phyloP scores from a whole-genome alignment of 108 stramenopile species.

The Schizochytrium sp. region DNA sequence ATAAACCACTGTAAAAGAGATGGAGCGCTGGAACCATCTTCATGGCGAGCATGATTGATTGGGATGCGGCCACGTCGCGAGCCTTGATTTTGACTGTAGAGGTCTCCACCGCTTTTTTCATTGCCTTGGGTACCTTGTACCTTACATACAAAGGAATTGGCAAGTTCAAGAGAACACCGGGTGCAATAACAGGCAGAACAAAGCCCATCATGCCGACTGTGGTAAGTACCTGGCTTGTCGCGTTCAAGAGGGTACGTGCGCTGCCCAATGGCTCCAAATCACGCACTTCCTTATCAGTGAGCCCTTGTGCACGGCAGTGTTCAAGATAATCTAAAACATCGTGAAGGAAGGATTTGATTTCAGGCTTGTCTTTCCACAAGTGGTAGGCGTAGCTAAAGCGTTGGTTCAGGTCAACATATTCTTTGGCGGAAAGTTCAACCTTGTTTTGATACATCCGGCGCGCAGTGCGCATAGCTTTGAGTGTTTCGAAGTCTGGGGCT shows the following conservation, averaged over 20 bases:
- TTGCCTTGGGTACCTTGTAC: background rate
- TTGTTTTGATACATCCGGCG: conserved; percentile 52
- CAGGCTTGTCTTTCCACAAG: background rate
- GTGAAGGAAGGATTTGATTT: background rate
- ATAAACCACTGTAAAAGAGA: background rate
- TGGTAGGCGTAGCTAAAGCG: conserved; percentile 12
- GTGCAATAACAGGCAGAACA: conserved; percentile 33
- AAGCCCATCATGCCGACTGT: background rate
- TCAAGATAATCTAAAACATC: conserved; percentile 25
- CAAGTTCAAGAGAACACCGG: conserved; percentile 7
- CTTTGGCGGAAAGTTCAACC: background rate
- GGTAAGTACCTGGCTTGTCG: background rate
- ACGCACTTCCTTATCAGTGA: conserved; percentile 10
- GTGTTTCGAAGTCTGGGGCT: conserved; percentile 5
- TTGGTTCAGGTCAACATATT: conserved; percentile 35
- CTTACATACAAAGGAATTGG: background rate
- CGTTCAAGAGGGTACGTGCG: background rate
- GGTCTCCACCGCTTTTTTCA: background rate
- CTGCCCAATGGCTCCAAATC: background rate
- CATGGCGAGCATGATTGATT: background rate
- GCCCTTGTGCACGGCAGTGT: background rate
- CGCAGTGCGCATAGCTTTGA: conserved; percentile 3
- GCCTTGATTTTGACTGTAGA: conserved; percentile 40
- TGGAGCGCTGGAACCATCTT: conserved; percentile 31
- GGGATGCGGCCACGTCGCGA: conserved; percentile 16